Evolutionary conservation across 805 yeast genomes (phyloP).

Genomic region (Cyberlindnera misumaiensis): DNA sequence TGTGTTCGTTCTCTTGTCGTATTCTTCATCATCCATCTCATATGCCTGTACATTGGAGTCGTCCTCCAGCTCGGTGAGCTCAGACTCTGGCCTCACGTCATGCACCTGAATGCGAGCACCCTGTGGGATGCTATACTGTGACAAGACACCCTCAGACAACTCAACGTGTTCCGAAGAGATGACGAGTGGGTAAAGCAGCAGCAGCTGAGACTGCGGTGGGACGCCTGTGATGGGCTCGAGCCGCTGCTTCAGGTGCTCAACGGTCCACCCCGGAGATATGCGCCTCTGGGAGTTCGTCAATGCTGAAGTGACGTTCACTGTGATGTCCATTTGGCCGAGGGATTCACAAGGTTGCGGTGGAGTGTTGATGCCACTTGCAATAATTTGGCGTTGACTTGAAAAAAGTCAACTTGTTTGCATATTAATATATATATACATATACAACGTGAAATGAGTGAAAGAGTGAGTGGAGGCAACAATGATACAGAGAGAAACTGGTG

Average conservation of each 20-base stretch:
- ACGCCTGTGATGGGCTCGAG: slow-evolving; percentile 73
- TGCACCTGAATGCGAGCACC: slow-evolving; percentile 14
- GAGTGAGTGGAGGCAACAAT: too few relatives aligned
- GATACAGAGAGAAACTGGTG: too few relatives aligned
- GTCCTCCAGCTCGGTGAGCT: slow-evolving; percentile 33
- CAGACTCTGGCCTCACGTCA: slow-evolving; percentile 39
- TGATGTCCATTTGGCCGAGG: slow-evolving; percentile 33
- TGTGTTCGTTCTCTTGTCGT: slow-evolving; percentile 51
- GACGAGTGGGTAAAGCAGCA: slow-evolving; percentile 38
- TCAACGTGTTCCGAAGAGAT: slow-evolving; percentile 23
- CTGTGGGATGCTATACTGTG: slow-evolving; percentile 2
- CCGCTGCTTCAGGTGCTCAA: slow-evolving; percentile 43
- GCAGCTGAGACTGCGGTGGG: slow-evolving; percentile 46
- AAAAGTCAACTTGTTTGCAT: too few relatives aligned
- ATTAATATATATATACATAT: too few relatives aligned
- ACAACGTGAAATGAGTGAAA: too few relatives aligned
- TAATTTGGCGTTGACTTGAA: too few relatives aligned
- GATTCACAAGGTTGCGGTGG: too few relatives aligned
- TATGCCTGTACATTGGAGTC: slow-evolving; percentile 28
- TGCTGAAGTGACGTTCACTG: slow-evolving; percentile 53
- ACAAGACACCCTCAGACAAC: slow-evolving; percentile 8
- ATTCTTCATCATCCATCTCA: slow-evolving; percentile 52
- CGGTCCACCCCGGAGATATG: slow-evolving; percentile 54
- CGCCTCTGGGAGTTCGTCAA: slow-evolving; percentile 66
- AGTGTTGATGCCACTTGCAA: too few relatives aligned